Evolutionary conservation across 1,139 yeast species (phyloP), one percentile per base, ranked within the genome.

Genomic region (Insectozyma bohioensis): DNA sequence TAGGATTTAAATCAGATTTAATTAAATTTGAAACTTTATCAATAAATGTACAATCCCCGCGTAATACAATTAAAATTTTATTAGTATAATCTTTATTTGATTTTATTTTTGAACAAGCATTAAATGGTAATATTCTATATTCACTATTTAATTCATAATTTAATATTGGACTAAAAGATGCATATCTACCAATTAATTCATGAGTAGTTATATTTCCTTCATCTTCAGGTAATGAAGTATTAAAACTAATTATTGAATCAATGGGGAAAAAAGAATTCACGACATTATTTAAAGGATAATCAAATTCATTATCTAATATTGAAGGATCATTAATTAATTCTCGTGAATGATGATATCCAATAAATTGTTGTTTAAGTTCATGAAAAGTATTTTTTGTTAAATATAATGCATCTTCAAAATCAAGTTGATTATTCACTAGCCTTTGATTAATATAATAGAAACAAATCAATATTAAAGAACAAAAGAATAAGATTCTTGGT

Each of bases 41-140:
- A 12, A 64, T 69, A 49, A 69, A 69, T 3, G 72, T 63, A 45
- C 75, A 69, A 12, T 53, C 58, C 2, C 75, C 75, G 22, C 75
- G 45, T 33, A 62, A 48, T 3, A 67, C 60, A 8, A 69, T 47
- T 12, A 69, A 34, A 5, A 61, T 48, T 36, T 61, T 62, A 34
- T 52, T 47, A 7, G 14, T 16, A 28, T 39, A 43, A 2, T 24
- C 24, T 23, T 51, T 37, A 41, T 29, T 38, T 24, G 11, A 36
- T 12, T 49, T 35, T 3, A 47, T 23, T 2, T 39, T 33, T 4
- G 44, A 36, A 42, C 75, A 69, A 2, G 62, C 73, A 37, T 56
- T 48, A 23, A 43, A 42, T 1, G 61, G 56, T 18, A 66, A 48
- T 3, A 66, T 48, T 15, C 32, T 43, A 37, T 54, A 67, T 12